Base-by-base conservation (phyloP, 306 rosid genomes). In the Heteromeles arbutifolia region DNA sequence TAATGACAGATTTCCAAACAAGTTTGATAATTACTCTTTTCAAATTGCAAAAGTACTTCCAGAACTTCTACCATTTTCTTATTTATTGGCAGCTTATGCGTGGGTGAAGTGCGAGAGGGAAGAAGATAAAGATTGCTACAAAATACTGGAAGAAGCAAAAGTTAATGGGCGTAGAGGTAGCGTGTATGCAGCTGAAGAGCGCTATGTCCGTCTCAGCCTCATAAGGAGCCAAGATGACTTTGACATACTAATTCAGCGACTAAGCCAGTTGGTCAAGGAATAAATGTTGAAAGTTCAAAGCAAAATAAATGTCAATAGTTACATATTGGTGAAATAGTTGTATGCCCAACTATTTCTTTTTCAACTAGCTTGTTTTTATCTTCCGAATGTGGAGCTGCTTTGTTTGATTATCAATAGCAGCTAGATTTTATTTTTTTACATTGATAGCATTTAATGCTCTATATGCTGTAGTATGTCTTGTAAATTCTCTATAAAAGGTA, bases 71-170 rank as follows among this genome's bases (percentile, higher is more conserved):
- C 31, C 17, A 24, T 58, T 58, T 58, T 58, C 13, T 22, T 58
- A 5, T 25, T 11, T 1, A 12, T 70, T 50, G 29, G 62, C 79
- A 88, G 91, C 87, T 5, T 85, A 74, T 19, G 91, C 89, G 19
- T 88, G 91, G 91, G 6, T 85, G 68, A 85, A 79, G 76, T 85
- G 91, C 19, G 85, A 81, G 80, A 83, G 78, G 48, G 34, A 74
- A 79, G 77, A 85, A 67, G 89, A 85, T 15, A 70, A 61, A 12
- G 82, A 88, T 37, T 88, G 91, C 81, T 56, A 50, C 31, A 31
- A 67, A 59, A 67, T 85, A 18, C 72, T 88, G 11, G 2, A 52
- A 77, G 86, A 72, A 48, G 89, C 73, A 19, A 78, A 67, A 3
- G 74, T 88, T 41, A 2, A 2, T 31, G 85, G 91, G 34, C 72